Evolutionary conservation across 768 basidiomycete species (phyloP).

Genomic region (Mycena crocata): DNA sequence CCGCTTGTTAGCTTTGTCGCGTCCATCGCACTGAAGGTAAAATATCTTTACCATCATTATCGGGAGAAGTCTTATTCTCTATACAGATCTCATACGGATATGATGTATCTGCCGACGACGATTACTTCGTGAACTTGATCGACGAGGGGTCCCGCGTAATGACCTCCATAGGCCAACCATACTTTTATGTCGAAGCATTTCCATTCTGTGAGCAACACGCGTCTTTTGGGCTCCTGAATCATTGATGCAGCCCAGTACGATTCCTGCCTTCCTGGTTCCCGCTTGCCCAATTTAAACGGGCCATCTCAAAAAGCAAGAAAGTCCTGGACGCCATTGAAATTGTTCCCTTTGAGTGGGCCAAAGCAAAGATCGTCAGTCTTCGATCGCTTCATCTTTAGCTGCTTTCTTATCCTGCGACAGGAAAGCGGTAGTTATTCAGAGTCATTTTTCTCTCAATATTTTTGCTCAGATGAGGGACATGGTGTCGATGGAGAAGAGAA

Average conservation of each 20-base stretch:
- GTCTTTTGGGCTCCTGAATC: background rate
- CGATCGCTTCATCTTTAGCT: background rate
- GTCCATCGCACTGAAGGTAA: slow-evolving; percentile 6
- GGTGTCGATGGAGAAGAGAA: background rate
- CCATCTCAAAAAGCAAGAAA: slow-evolving; percentile 33
- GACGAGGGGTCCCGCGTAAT: slow-evolving; percentile 45
- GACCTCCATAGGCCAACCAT: slow-evolving; percentile 41
- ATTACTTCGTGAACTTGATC: slow-evolving; percentile 45
- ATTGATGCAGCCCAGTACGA: slow-evolving; percentile 42
- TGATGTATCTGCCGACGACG: slow-evolving; percentile 47
- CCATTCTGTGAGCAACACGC: slow-evolving; percentile 46
- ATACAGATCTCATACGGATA: slow-evolving; percentile 56
- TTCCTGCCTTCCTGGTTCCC: slow-evolving; percentile 58
- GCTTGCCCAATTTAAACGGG: slow-evolving; percentile 53
- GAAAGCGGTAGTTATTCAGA: slow-evolving; percentile 39
- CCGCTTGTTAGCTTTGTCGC: slow-evolving; percentile 39
- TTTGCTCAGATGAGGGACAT: slow-evolving; percentile 40
- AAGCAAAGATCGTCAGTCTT: slow-evolving; percentile 43
- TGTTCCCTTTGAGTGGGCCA: slow-evolving; percentile 47
- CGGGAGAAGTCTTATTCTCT: slow-evolving; percentile 45
- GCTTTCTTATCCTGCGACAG: slow-evolving; percentile 20
- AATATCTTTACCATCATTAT: background rate
- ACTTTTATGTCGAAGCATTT: slow-evolving; percentile 54
- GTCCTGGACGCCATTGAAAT: slow-evolving; percentile 36
- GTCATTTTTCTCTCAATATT: slow-evolving; percentile 49